These are phyloP conservation scores for Podaxis mareebaensis DNA, from an alignment of 768 basidiomycete genomes.

Conservation along the genomic window DNA sequence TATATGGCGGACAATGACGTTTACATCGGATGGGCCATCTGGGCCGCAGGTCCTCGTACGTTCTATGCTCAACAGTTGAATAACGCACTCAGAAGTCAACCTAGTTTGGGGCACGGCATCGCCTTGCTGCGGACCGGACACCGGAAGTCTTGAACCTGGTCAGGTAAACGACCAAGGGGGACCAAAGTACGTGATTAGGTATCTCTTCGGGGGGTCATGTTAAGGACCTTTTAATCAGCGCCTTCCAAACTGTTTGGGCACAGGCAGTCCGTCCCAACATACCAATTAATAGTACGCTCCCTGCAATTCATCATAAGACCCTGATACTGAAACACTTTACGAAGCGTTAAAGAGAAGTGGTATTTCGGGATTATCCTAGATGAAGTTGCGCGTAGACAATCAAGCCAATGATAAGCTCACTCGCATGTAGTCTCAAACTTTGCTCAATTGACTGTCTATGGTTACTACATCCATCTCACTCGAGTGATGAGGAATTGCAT, in stretches of 20 bases:
- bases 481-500: no score
- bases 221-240: constrained; percentile 22
- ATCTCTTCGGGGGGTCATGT: not conserved
- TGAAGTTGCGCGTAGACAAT: not conserved
- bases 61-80: constrained; percentile 1
- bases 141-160: constrained; percentile 46
- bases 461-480: no score
- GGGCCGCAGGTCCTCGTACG: constrained; percentile 49
- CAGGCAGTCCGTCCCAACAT: constrained; percentile 38
- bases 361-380: constrained; percentile 18
- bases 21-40: constrained; percentile 49
- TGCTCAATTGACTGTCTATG: no score
- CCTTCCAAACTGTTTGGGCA: constrained; percentile 39
- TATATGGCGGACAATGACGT: constrained; percentile 43
- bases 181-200: constrained; percentile 33
- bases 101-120: constrained; percentile 44
- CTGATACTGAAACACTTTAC: not conserved
- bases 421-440: not conserved
- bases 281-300: constrained; percentile 19
- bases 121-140: constrained; percentile 44
- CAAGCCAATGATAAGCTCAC: not conserved
- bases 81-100: not conserved
- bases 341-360: constrained; percentile 21
- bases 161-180: constrained; percentile 34
- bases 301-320: not conserved